phyloP scores from a whole-genome alignment of 2,329 filamentous ascomycete genomes.

The Fusarium sarcochroum region DNA sequence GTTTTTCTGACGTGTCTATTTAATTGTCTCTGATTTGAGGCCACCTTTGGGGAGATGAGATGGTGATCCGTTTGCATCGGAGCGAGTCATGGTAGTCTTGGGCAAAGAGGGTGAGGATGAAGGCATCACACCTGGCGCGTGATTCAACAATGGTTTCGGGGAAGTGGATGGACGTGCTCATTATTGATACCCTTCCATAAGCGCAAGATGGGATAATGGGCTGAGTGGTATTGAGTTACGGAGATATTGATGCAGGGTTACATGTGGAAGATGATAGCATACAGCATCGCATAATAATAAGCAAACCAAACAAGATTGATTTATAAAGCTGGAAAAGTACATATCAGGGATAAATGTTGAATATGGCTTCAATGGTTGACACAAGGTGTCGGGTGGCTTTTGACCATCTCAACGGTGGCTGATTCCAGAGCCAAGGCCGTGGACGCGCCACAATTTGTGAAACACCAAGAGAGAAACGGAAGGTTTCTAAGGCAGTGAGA shows the following conservation, averaged over 20 bases:
- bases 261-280: conserved; percentile 12
- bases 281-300: conserved; percentile 30
- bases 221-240: conserved; percentile 11
- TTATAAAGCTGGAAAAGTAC: neutral
- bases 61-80: neutral
- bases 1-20: conserved; percentile 33
- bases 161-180: conserved; percentile 7
- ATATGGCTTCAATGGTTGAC: conserved; percentile 1
- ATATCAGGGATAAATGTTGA: neutral
- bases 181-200: conserved; percentile 22
- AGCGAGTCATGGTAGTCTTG: neutral
- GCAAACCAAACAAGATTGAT: conserved; percentile 13
- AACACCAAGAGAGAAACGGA: conserved; percentile 7
- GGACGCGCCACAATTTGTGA: conserved; percentile 26
- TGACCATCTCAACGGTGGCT: conserved; percentile 2
- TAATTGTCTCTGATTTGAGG: conserved; percentile 40
- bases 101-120: neutral
- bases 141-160: neutral
- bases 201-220: conserved; percentile 24
- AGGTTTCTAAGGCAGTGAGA: neutral
- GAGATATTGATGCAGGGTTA: conserved; percentile 7
- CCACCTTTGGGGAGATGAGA: conserved; percentile 4
- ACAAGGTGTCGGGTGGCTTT: conserved; percentile 14
- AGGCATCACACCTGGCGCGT: neutral
- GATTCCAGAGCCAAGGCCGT: conserved; percentile 17